phyloP scores from a whole-genome alignment of 352 stramenopile genomes.

The Globisporangium carolinianum region DNA sequence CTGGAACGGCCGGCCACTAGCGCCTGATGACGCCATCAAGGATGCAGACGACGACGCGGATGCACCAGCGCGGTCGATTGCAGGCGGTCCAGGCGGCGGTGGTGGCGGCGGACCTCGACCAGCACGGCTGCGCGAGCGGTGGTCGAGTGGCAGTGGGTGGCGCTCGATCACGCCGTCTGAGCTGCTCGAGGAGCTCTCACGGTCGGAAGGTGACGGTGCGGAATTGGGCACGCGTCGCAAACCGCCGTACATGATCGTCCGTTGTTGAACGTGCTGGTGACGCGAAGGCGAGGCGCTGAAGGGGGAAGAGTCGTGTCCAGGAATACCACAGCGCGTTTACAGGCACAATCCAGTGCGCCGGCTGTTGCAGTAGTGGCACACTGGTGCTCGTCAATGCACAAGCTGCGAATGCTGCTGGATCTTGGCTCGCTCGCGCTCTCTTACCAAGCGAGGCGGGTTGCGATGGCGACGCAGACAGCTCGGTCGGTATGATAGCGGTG shows the following conservation, averaged over 20 bases:
- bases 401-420: no score
- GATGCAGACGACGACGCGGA: constrained; percentile 7
- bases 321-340: no score
- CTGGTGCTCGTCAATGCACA: neutral
- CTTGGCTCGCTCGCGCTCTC: no score
- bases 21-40: neutral
- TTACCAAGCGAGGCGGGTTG: no score
- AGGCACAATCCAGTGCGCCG: neutral
- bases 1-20: neutral
- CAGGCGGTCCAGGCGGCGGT: constrained; percentile 2
- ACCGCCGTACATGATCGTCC: neutral
- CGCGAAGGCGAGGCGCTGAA: neutral
- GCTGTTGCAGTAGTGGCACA: neutral
- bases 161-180: constrained; percentile 17
- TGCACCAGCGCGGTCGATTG: neutral
- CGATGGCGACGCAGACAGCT: no score
- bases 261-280: neutral
- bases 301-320: neutral
- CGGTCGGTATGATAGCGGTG: no score
- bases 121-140: constrained; percentile 2
- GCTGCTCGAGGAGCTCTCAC: constrained; percentile 5
- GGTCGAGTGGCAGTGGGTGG: constrained; percentile 5
- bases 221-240: neutral
- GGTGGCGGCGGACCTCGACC: constrained; percentile 7
- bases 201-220: neutral